Evolutionary conservation across 805 yeast species (phyloP), one percentile per base, ranked within the genome.

Genomic region (Wickerhamiella brachini): DNA sequence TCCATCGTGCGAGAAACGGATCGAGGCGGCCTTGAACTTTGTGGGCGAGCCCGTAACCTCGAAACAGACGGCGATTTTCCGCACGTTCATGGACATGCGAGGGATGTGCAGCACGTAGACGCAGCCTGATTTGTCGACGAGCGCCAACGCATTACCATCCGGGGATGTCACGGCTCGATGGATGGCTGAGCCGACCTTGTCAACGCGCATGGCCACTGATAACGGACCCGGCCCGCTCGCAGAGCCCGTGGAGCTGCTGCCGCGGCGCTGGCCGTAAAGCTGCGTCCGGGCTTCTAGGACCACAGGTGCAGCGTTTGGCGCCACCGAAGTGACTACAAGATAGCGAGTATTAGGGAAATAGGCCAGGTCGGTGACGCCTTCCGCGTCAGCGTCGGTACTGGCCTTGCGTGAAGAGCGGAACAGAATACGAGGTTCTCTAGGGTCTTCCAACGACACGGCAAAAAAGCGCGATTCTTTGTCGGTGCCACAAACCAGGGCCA

Each of bases 101-200:
- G 74, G 66, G 1, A 85, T 75, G 12, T 79, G 71, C 65, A 84
- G 76, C 41, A 87, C 69, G 58, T 77, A 86, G 0, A 88, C 80
- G 1, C 78, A 70, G 0, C 97, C 97, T 51, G 79, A 79, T 53
- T 85, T 77, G 61, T 84, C 93, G 20, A 88, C 66, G 57, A 85
- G 82, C 2, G 90, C 95, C 26, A 87, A 72, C 0, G 93, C 82
- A 62, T 88, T 95, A 29, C 93, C 89, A 21, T 95, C 70, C 1
- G 96, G 95, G 2, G 94, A 84, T 0, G 85, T 74, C 21, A 81
- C 80, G 51, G 82, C 77, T 45, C 73, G 72, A 63, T 89, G 95
- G 52, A 88, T 83, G 5, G 78, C 71, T 2, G 84, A 77, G 0
- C 97, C 97, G 15, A 89, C 75, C 59, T 89, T 95, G 51, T 83